A percentile compares a stretch with the other conserved stretches of the same genome.
Conservation (phyloP, 768 basidiomycete species). For the Neoboletus subvelutipes region DNA sequence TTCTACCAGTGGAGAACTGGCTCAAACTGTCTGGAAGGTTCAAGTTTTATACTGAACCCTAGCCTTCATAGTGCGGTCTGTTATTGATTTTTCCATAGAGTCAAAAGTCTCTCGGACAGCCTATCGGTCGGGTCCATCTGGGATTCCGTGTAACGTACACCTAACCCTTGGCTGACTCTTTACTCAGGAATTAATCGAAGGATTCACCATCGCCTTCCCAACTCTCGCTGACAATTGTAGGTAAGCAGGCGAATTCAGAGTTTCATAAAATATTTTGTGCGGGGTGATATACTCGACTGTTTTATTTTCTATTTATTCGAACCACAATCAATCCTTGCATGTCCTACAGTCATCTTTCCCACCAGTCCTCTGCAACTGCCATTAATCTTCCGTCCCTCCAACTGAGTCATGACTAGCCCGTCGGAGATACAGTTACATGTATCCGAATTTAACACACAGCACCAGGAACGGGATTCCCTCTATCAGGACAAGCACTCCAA, state of each 20-base stretch:
- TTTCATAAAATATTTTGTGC: neutral
- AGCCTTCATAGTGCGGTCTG: too few species aligned
- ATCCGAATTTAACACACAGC: neutral
- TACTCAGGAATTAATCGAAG: neutral
- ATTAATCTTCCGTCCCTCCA: constrained; percentile 26
- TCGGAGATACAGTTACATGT: neutral
- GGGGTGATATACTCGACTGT: neutral
- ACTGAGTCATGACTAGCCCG: neutral
- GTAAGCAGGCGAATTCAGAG: neutral
- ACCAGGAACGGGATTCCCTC: constrained; percentile 27
- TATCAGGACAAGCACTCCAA: neutral
- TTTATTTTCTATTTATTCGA: neutral
- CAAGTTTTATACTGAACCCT: too few species aligned
- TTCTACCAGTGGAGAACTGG: too few species aligned
- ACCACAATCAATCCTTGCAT: neutral
- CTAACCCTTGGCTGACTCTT: too few species aligned
- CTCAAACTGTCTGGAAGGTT: too few species aligned
- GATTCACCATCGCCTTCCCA: too few species aligned
- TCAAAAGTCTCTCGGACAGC: too few species aligned
- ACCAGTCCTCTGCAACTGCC: neutral
- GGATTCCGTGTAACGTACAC: neutral
- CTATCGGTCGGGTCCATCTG: neutral
- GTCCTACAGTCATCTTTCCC: neutral
- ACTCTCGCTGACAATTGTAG: neutral
- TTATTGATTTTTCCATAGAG: too few species aligned